phyloP scores from a whole-genome alignment of 1,284 basidiomycete species.

The Cutaneotrichosporon dermatis region DNA sequence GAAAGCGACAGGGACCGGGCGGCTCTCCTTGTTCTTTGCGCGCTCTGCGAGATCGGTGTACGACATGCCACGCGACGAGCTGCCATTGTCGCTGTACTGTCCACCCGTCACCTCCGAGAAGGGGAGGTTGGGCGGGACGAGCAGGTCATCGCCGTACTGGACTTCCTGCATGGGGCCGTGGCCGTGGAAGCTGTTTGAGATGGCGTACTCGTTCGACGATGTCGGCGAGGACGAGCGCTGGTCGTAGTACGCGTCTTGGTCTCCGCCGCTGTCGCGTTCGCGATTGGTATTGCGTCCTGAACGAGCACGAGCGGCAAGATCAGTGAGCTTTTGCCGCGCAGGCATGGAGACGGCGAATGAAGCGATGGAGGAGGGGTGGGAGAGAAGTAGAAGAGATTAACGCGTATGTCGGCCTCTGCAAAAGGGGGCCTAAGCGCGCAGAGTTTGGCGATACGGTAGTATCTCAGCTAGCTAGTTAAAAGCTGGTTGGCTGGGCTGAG shows the following conservation, averaged over 20 bases:
- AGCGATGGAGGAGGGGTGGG: too few relatives aligned
- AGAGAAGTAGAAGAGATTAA: too few relatives aligned
- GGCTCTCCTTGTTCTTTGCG: slow-evolving; percentile 18
- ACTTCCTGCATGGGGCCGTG: slow-evolving; percentile 24
- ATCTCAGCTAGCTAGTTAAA: too few relatives aligned
- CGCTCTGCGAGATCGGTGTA: slow-evolving; percentile 21
- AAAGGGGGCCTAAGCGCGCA: too few relatives aligned
- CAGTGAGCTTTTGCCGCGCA: slow-evolving; percentile 4
- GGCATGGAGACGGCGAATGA: not conserved
- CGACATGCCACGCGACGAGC: slow-evolving; percentile 19
- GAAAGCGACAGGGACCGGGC: slow-evolving; percentile 52
- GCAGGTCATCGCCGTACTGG: slow-evolving; percentile 26
- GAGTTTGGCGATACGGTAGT: too few relatives aligned
- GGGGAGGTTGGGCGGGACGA: slow-evolving; percentile 30
- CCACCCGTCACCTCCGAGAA: slow-evolving; percentile 26
- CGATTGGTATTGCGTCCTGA: not conserved
- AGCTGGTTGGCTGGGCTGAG: too few relatives aligned
- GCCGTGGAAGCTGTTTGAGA: slow-evolving; percentile 10
- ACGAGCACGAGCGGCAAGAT: slow-evolving; percentile 11
- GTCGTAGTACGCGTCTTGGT: slow-evolving; percentile 7
- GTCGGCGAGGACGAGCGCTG: slow-evolving; percentile 6
- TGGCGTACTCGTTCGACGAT: slow-evolving; percentile 1
- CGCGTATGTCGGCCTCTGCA: too few relatives aligned
- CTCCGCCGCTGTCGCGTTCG: slow-evolving; percentile 1
- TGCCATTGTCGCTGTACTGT: slow-evolving; percentile 12